Percentiles rank a stretch among this genome's conserved stretches.
Conservation (phyloP, 495 filamentous ascomycete species). For the Lepraria neglecta region DNA sequence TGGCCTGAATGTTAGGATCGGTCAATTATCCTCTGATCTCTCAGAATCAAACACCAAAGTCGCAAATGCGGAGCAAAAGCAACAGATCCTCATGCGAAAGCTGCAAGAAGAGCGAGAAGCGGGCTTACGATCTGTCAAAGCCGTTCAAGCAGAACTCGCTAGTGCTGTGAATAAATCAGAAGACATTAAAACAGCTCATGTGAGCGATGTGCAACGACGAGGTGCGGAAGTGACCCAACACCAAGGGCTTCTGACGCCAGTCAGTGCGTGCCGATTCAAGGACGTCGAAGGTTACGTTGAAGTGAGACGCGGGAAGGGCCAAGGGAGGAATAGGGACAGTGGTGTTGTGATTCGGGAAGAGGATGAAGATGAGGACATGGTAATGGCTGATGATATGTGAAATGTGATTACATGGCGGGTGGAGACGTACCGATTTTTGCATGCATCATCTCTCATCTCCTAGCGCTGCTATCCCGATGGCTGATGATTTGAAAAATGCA, state of each 20-base stretch:
- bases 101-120: conserved; percentile 24
- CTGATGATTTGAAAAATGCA: too few relatives aligned
- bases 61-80: conserved; percentile 48
- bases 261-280: conserved; percentile 40
- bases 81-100: conserved; percentile 37
- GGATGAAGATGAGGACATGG: conserved; percentile 41
- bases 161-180: conserved; percentile 35
- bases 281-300: conserved; percentile 35
- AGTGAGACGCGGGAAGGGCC: conserved; percentile 40
- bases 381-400: conserved; percentile 23
- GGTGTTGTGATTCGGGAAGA: conserved; percentile 59
- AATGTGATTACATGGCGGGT: not conserved
- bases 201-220: conserved; percentile 21
- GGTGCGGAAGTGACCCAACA: conserved; percentile 25
- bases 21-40: conserved; percentile 19
- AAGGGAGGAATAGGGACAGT: conserved; percentile 46
- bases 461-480: conserved; percentile 5
- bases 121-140: conserved; percentile 20
- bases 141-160: conserved; percentile 34
- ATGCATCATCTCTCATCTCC: conserved; percentile 13
- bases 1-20: conserved; percentile 22
- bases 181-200: conserved; percentile 21
- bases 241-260: conserved; percentile 41
- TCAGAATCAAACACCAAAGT: conserved; percentile 30
- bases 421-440: not conserved